Conservation (phyloP, 345 rosid genomes). For the Excoecaria agallocha region DNA sequence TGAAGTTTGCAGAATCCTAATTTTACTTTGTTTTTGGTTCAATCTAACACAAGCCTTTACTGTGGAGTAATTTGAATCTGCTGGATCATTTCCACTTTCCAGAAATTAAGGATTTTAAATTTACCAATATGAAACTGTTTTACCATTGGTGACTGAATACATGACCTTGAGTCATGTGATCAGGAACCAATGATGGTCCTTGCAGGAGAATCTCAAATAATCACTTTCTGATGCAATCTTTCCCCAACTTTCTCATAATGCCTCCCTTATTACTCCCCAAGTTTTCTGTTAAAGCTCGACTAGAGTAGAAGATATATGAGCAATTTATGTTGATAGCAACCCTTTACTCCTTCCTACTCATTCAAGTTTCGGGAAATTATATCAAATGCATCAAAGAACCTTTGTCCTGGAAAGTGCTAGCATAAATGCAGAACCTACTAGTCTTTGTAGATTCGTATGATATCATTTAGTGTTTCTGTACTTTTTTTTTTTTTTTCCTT, state of each 20-base stretch:
- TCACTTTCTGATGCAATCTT: not conserved
- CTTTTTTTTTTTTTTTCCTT: not conserved
- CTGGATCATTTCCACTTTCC: not conserved
- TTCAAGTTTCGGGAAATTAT: not conserved
- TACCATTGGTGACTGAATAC: not conserved
- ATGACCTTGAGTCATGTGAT: not conserved
- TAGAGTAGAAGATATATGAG: too few relatives aligned
- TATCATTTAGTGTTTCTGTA: not conserved
- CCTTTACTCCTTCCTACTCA: not conserved
- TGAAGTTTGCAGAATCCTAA: too few relatives aligned
- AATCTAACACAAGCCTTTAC: too few relatives aligned
- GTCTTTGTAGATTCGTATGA: not conserved
- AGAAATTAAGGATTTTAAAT: not conserved
- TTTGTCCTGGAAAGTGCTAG: not conserved
- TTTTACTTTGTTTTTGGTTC: too few relatives aligned
- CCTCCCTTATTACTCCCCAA: too few relatives aligned
- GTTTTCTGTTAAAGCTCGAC: too few relatives aligned
- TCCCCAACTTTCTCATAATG: too few relatives aligned
- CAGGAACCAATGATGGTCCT: not conserved
- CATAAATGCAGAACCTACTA: not conserved
- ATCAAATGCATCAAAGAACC: not conserved
- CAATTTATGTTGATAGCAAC: too few relatives aligned
- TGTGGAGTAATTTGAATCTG: not conserved
- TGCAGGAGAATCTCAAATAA: not conserved
- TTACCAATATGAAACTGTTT: not conserved